Evolutionary conservation across 306 rosid genomes (phyloP).

Genomic region (Boehmeria nivea): DNA sequence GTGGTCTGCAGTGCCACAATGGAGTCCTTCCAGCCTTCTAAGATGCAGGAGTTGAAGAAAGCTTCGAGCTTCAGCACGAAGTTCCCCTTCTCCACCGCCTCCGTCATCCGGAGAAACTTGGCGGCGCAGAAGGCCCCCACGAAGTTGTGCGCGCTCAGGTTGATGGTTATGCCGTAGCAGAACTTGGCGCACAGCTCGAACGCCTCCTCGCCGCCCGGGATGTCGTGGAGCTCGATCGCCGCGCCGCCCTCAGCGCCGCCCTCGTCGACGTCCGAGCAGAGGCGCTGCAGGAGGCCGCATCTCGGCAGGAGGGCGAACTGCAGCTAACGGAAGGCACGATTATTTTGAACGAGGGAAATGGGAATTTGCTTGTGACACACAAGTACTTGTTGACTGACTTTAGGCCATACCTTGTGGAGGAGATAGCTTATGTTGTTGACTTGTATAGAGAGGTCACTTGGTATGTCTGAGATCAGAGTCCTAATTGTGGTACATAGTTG

Average conservation of each 20-base stretch:
- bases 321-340: slow-evolving; percentile 37
- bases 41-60: slow-evolving; percentile 79
- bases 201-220: slow-evolving; percentile 81
- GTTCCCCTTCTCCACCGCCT: slow-evolving; percentile 67
- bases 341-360: slow-evolving; percentile 4
- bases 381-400: neutral
- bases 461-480: slow-evolving; percentile 59
- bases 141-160: slow-evolving; percentile 82
- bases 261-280: slow-evolving; percentile 60
- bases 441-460: slow-evolving; percentile 58
- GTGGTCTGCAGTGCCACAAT: slow-evolving; percentile 59
- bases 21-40: slow-evolving; percentile 94
- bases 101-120: slow-evolving; percentile 77
- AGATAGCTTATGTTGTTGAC: slow-evolving; percentile 55
- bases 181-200: slow-evolving; percentile 87
- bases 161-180: slow-evolving; percentile 81
- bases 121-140: slow-evolving; percentile 71
- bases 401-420: slow-evolving; percentile 71
- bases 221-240: slow-evolving; percentile 66
- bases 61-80: slow-evolving; percentile 72
- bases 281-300: slow-evolving; percentile 72
- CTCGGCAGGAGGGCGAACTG: slow-evolving; percentile 76
- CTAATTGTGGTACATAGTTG: slow-evolving; percentile 43
- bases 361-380: neutral
- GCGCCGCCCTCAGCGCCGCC: slow-evolving; percentile 39